phyloP scores from a whole-genome alignment of 345 rosid species.

The Eucalyptus curtisii region DNA sequence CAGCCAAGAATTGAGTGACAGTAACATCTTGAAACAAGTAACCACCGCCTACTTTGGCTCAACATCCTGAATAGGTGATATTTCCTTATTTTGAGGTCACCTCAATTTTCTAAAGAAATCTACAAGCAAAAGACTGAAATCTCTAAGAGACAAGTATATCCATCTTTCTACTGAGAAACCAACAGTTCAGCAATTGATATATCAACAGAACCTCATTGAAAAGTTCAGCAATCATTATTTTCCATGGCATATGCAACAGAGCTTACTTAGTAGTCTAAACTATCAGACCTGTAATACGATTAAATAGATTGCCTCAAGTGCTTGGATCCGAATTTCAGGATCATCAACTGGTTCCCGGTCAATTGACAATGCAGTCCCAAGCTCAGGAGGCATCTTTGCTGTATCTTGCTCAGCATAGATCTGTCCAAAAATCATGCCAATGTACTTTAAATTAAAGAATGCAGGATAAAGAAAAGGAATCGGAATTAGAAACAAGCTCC shows the following conservation, averaged over 20 bases:
- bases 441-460: not conserved
- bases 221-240: not conserved
- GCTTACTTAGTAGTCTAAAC: not conserved
- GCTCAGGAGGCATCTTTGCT: slow-evolving; percentile 83
- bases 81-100: not conserved
- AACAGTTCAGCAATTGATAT: not conserved
- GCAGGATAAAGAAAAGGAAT: not conserved
- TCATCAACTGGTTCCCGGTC: slow-evolving; percentile 84
- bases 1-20: not conserved
- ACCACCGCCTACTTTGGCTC: not conserved
- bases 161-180: not conserved
- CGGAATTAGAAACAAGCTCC: not conserved
- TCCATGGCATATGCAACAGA: not conserved
- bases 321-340: slow-evolving; percentile 69
- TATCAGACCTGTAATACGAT: slow-evolving; percentile 51
- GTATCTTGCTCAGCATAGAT: slow-evolving; percentile 50
- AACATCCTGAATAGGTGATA: not conserved
- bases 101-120: not conserved
- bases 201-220: not conserved
- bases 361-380: slow-evolving; percentile 72
- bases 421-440: slow-evolving; percentile 7
- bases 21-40: not conserved
- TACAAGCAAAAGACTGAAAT: not conserved
- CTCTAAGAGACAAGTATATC: not conserved
- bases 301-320: slow-evolving; percentile 79